Conservation (phyloP, 176 grass and related monocot genomes). For the Puccinellia tenuiflora region DNA sequence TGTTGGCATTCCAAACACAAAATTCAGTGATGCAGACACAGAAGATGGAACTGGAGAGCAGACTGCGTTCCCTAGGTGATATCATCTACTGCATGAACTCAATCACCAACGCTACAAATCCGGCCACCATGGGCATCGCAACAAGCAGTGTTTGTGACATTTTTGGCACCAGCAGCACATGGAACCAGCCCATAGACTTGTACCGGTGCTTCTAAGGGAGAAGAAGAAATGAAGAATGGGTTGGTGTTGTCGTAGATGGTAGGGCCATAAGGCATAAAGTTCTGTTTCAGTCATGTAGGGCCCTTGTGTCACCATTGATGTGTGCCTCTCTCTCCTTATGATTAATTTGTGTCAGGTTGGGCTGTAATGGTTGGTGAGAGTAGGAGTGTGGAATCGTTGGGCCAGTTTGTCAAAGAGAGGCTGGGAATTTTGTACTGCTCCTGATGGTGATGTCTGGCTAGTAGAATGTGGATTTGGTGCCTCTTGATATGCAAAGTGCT, state of each 20-base stretch:
- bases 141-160: neutral
- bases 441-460: constrained; percentile 16
- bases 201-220: constrained; percentile 43
- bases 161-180: constrained; percentile 27
- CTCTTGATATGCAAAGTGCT: neutral
- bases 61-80: constrained; percentile 47
- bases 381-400: constrained; percentile 2
- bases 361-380: constrained; percentile 18
- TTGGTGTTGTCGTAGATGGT: constrained; percentile 25
- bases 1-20: constrained; percentile 40
- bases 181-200: constrained; percentile 37
- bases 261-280: constrained; percentile 26
- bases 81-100: constrained; percentile 46
- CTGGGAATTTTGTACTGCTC: constrained; percentile 26
- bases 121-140: constrained; percentile 1
- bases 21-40: constrained; percentile 72
- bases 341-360: constrained; percentile 16
- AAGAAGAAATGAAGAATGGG: neutral
- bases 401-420: neutral
- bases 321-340: constrained; percentile 3
- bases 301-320: constrained; percentile 31
- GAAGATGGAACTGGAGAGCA: constrained; percentile 56
- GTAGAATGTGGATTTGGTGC: constrained; percentile 1
- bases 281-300: constrained; percentile 27
- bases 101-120: neutral